These are phyloP conservation scores for Alternaria postmessia DNA, from an alignment of 2,329 filamentous ascomycete species.

Conservation along the genomic window DNA sequence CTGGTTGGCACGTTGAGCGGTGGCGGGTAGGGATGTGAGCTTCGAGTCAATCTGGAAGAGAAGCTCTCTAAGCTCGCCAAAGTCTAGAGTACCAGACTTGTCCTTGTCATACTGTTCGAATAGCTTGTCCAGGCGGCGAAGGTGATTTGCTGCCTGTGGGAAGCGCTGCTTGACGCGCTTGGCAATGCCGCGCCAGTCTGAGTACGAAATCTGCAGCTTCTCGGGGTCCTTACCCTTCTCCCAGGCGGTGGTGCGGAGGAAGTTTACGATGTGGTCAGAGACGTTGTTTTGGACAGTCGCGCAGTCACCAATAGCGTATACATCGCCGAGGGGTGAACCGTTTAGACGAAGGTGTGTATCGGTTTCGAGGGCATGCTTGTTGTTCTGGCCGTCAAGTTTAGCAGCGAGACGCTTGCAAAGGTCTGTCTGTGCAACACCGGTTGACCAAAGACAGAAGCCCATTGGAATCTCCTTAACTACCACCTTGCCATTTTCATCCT, in stretches of 20 bases:
- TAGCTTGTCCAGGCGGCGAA: conserved; percentile 87
- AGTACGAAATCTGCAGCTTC: conserved; percentile 84
- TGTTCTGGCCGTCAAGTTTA: conserved; percentile 82
- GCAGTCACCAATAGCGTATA: conserved; percentile 97
- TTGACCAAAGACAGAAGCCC: conserved; percentile 98
- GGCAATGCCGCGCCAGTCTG: conserved; percentile 87
- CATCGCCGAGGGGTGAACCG: conserved; percentile 88
- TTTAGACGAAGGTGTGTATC: conserved; percentile 90
- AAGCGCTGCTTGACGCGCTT: conserved; percentile 85
- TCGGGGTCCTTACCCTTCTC: conserved; percentile 91
- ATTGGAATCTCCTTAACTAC: conserved; percentile 93
- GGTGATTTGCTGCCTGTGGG: conserved; percentile 86
- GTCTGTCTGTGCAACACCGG: conserved; percentile 85
- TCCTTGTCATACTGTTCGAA: conserved; percentile 94
- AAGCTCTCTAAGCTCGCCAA: conserved; percentile 87
- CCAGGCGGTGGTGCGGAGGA: conserved; percentile 88
- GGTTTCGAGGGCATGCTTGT: conserved; percentile 90
- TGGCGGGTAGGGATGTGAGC: conserved; percentile 91
- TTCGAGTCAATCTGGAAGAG: conserved; percentile 93
- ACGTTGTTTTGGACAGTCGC: conserved; percentile 97
- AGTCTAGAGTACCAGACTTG: conserved; percentile 90
- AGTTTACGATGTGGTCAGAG: conserved; percentile 87
- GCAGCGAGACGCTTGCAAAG: conserved; percentile 78
- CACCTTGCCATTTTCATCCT: conserved; percentile 73
- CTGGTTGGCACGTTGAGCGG: conserved; percentile 94